A percentile compares a stretch with the other conserved stretches of the same genome.
These are phyloP conservation scores for Cerrena zonata DNA, from an alignment of 1,284 basidiomycete genomes.

Conservation along the genomic window DNA sequence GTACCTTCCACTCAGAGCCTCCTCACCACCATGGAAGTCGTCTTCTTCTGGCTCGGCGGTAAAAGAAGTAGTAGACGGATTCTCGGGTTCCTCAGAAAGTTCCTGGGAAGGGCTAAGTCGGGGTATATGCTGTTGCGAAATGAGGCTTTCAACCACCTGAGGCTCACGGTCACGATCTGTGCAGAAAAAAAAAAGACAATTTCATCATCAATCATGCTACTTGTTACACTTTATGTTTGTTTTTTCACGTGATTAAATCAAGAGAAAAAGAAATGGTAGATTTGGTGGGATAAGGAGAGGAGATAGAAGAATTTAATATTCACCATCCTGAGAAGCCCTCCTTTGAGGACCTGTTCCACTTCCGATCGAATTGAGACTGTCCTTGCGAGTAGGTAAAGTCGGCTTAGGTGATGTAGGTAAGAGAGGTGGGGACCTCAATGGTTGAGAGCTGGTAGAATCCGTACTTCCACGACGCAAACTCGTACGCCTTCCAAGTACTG, in stretches of 20 bases:
- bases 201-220: constrained; percentile 27
- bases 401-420: constrained; percentile 14
- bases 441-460: constrained; percentile 2
- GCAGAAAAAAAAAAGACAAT: constrained; percentile 14
- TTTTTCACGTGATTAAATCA: too few relatives aligned
- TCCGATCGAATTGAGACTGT: constrained; percentile 21
- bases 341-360: constrained; percentile 12
- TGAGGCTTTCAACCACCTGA: not conserved
- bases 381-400: constrained; percentile 23
- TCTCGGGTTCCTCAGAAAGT: constrained; percentile 5
- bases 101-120: constrained; percentile 1
- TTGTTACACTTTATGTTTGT: constrained; percentile 22
- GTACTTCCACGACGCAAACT: not conserved
- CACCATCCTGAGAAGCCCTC: constrained; percentile 37
- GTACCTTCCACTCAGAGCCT: not conserved
- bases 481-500: constrained; percentile 2
- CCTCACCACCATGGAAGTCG: constrained; percentile 12
- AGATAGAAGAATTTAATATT: constrained; percentile 33
- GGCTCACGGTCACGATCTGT: not conserved
- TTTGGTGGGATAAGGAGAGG: constrained; percentile 8
- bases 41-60: constrained; percentile 5
- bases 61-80: too few relatives aligned
- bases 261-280: not conserved
- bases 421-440: constrained; percentile 9
- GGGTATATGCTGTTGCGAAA: constrained; percentile 1